These are phyloP conservation scores for Casuarina equisetifolia DNA, from an alignment of 306 rosid species.

Conservation along the genomic window DNA sequence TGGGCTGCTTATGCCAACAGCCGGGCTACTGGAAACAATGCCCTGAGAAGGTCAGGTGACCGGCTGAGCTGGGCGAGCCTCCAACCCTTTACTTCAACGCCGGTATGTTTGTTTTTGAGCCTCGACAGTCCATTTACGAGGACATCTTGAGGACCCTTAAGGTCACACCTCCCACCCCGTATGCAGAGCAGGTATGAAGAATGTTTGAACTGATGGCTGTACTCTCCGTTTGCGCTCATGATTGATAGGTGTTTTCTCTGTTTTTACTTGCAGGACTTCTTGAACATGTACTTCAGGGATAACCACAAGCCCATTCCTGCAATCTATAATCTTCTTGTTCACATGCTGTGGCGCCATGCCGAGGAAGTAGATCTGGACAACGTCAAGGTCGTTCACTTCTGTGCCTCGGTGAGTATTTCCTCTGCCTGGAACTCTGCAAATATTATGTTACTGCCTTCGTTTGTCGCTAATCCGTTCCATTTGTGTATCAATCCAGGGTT, in stretches of 20 bases:
- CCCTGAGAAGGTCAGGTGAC: slow-evolving; percentile 5
- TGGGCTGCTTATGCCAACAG: not conserved
- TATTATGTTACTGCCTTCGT: not conserved
- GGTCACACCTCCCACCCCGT: not conserved
- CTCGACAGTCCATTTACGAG: not conserved
- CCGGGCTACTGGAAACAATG: not conserved
- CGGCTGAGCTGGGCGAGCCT: not conserved
- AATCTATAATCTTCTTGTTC: not conserved
- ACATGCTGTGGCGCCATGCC: not conserved
- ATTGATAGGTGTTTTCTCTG: not conserved
- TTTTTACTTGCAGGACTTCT: not conserved
- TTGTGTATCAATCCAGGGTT: not conserved
- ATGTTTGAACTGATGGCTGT: too few species aligned
- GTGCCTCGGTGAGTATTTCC: not conserved
- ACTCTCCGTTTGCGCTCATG: not conserved
- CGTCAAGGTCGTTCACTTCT: not conserved
- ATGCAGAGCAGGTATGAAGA: not conserved
- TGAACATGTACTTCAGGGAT: not conserved
- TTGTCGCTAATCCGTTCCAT: not conserved
- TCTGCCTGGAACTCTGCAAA: not conserved
- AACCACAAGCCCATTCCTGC: not conserved
- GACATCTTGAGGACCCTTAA: not conserved
- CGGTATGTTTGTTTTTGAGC: not conserved
- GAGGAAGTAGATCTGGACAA: not conserved
- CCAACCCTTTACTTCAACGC: not conserved